These are phyloP conservation scores for Leavenworthia alabamica DNA, from an alignment of 345 rosid genomes.

Conservation along the genomic window DNA sequence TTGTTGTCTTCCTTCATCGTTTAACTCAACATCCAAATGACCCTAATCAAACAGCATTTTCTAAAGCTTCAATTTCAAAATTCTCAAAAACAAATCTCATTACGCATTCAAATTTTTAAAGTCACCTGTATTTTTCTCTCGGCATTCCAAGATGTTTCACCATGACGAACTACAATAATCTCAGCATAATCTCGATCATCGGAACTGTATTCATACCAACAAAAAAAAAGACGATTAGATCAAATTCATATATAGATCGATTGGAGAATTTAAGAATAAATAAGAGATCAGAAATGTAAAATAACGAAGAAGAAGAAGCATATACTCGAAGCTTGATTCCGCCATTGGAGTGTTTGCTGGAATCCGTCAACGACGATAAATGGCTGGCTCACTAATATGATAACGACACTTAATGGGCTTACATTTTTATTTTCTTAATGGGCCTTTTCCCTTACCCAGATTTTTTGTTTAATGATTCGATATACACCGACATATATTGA, in stretches of 20 bases:
- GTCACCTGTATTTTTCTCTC: slow-evolving; percentile 64
- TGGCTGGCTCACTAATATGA: not conserved
- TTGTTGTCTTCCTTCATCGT: slow-evolving; percentile 72
- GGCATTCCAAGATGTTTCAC: slow-evolving; percentile 79
- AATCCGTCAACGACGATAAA: not conserved
- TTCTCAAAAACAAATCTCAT: not conserved
- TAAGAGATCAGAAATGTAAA: not conserved
- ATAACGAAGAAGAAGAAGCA: slow-evolving; percentile 7
- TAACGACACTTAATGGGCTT: not conserved
- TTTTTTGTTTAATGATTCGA: not conserved
- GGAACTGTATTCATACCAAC: slow-evolving; percentile 19
- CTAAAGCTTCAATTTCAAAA: not conserved
- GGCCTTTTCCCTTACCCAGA: not conserved
- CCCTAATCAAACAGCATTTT: slow-evolving; percentile 39
- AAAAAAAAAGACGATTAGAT: not conserved
- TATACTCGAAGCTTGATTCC: slow-evolving; percentile 14
- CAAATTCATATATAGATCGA: not conserved
- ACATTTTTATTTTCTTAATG: not conserved
- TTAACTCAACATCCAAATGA: slow-evolving; percentile 70
- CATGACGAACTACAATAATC: slow-evolving; percentile 72
- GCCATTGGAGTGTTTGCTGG: slow-evolving; percentile 21
- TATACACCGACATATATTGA: too few relatives aligned
- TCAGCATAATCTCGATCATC: slow-evolving; percentile 37
- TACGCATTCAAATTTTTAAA: not conserved
- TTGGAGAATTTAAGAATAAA: not conserved